Conservation (phyloP, 2,329 filamentous ascomycete species). For the Lasiodiplodia hormozganensis region DNA sequence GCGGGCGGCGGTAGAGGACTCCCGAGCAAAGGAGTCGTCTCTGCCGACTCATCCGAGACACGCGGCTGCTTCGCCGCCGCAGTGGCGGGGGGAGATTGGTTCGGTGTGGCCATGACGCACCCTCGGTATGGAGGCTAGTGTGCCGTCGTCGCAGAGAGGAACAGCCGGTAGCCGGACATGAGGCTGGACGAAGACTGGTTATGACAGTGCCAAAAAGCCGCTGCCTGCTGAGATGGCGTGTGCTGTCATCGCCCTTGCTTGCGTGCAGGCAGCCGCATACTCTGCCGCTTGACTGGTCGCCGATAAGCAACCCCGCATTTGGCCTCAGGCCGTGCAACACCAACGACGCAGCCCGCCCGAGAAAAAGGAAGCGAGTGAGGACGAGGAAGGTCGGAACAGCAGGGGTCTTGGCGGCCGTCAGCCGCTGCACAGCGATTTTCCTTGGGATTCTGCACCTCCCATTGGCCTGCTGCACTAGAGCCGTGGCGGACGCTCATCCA, state of each 20-base stretch:
- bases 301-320: slow-evolving; percentile 26
- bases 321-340: slow-evolving; percentile 17
- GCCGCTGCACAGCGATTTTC: neutral
- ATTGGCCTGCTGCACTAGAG: neutral
- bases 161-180: neutral
- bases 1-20: slow-evolving; percentile 15
- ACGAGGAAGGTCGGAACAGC: neutral
- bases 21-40: slow-evolving; percentile 7
- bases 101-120: neutral
- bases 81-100: slow-evolving; percentile 1
- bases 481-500: neutral
- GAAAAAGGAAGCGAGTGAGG: slow-evolving; percentile 3
- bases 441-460: neutral
- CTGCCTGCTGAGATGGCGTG: neutral
- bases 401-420: neutral
- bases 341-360: neutral
- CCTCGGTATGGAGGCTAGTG: no score
- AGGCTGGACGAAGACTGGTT: neutral
- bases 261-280: slow-evolving; percentile 19
- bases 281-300: slow-evolving; percentile 11
- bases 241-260: neutral
- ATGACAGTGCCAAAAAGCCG: neutral
- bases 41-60: slow-evolving; percentile 8
- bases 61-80: slow-evolving; percentile 1
- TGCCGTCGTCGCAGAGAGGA: slow-evolving; percentile 1